These are phyloP conservation scores for Trichophyton verrucosum DNA, from an alignment of 2,329 filamentous ascomycete genomes.

Conservation along the genomic window DNA sequence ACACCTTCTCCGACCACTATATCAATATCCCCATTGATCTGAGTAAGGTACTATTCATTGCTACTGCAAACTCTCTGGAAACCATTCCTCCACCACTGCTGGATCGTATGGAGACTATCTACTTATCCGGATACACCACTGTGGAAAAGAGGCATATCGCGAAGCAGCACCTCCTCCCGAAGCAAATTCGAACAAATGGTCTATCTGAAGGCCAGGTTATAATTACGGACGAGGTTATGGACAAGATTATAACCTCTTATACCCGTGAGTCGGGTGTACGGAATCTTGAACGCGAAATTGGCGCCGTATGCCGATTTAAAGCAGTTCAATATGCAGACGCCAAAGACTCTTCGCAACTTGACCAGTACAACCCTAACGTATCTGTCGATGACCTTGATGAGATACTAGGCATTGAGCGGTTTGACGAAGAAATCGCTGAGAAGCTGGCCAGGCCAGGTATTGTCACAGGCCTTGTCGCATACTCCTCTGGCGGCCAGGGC, in stretches of 20 bases:
- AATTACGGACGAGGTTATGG: conserved; percentile 71
- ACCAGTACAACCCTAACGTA: conserved; percentile 61
- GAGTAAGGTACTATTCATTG: conserved; percentile 94
- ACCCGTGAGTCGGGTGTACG: conserved; percentile 93
- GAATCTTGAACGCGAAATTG: conserved; percentile 90
- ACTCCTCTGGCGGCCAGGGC: conserved; percentile 82
- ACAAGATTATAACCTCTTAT: conserved; percentile 92
- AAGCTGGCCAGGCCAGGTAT: conserved; percentile 72
- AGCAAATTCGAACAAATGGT: conserved; percentile 86
- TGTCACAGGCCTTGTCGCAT: conserved; percentile 91
- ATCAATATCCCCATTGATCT: conserved; percentile 91
- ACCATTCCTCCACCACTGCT: conserved; percentile 89
- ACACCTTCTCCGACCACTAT: conserved; percentile 91
- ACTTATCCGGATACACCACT: conserved; percentile 88
- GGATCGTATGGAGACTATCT: conserved; percentile 94
- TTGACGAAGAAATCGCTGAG: conserved; percentile 90
- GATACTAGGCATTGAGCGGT: conserved; percentile 85
- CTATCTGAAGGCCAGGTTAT: conserved; percentile 61
- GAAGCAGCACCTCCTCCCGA: conserved; percentile 82
- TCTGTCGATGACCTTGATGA: conserved; percentile 71
- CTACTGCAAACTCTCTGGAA: conserved; percentile 87
- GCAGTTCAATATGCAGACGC: conserved; percentile 91
- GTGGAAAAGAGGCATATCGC: conserved; percentile 95
- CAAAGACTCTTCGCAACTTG: conserved; percentile 57
- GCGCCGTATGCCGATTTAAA: conserved; percentile 85